These are phyloP conservation scores for Aspergillus mulundensis DNA, from an alignment of 495 filamentous ascomycete genomes.

Conservation along the genomic window DNA sequence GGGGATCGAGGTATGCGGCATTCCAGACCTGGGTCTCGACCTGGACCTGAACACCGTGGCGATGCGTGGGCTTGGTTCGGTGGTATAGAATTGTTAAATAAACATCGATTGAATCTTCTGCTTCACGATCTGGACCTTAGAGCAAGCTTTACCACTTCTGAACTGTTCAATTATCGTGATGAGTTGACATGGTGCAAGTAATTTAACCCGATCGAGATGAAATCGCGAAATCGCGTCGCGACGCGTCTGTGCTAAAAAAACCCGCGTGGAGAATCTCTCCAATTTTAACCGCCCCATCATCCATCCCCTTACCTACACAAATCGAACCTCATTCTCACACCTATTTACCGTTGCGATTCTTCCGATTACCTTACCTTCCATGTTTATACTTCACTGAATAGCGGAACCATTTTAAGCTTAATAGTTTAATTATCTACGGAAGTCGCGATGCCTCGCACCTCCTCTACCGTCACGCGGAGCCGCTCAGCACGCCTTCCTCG, in stretches of 20 bases:
- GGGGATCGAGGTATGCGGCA: background rate
- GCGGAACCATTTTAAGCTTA: constrained; percentile 13
- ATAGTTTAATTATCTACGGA: constrained; percentile 16
- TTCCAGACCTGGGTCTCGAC: constrained; percentile 1
- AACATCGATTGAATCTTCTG: background rate
- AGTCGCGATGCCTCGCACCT: constrained; percentile 37
- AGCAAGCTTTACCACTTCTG: background rate
- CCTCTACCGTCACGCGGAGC: constrained; percentile 14
- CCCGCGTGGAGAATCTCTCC: background rate
- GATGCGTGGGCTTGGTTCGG: constrained; percentile 13
- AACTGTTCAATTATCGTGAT: background rate
- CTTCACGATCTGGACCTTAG: background rate
- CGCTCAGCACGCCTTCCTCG: constrained; percentile 27
- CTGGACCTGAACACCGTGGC: constrained; percentile 28
- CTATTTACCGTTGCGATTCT: background rate
- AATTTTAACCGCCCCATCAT: background rate
- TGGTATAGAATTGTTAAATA: background rate
- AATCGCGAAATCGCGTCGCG: constrained; percentile 5
- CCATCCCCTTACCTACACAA: background rate
- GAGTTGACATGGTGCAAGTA: background rate
- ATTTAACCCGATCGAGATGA: constrained; percentile 12
- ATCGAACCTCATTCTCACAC: constrained; percentile 1
- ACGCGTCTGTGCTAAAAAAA: constrained; percentile 7
- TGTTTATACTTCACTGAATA: constrained; percentile 22
- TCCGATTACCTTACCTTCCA: background rate